Conservation (phyloP, 1,284 basidiomycete genomes). For the Ceratobasidium sp. region DNA sequence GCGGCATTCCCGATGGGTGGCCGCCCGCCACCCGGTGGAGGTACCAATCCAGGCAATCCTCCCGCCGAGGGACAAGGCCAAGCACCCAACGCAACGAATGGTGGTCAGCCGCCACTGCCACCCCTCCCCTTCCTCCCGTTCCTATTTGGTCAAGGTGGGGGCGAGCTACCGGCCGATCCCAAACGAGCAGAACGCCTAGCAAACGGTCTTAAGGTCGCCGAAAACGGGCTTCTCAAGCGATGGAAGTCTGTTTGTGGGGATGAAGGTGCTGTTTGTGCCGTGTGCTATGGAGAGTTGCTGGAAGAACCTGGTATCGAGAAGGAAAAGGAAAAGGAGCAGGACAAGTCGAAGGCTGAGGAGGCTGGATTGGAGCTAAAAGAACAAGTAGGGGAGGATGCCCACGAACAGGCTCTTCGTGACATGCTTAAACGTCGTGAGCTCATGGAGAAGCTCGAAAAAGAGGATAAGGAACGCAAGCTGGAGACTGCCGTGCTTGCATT, state of each 20-base stretch:
- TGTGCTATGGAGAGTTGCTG: constrained; percentile 36
- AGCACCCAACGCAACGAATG: neutral
- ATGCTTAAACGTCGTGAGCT: constrained; percentile 28
- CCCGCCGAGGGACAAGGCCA: constrained; percentile 22
- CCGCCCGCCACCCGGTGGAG: constrained; percentile 2
- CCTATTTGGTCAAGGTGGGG: constrained; percentile 10
- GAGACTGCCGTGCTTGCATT: constrained; percentile 67
- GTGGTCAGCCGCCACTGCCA: constrained; percentile 6
- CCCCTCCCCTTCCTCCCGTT: constrained; percentile 15
- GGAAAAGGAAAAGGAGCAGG: constrained; percentile 20
- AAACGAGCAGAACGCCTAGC: constrained; percentile 38
- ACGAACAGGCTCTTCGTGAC: constrained; percentile 23
- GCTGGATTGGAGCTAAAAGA: neutral
- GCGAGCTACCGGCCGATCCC: constrained; percentile 25
- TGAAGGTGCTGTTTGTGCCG: constrained; percentile 32
- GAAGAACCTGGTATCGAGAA: constrained; percentile 42
- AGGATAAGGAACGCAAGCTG: constrained; percentile 35
- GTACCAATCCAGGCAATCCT: constrained; percentile 3
- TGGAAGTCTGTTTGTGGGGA: constrained; percentile 43
- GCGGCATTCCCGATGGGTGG: constrained; percentile 20
- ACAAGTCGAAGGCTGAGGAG: constrained; percentile 19
- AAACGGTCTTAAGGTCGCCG: constrained; percentile 31
- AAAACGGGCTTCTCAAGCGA: constrained; percentile 32
- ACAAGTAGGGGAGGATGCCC: neutral
- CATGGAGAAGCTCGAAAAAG: constrained; percentile 31